Conservation (phyloP, 208 protist species). For the Spironucleus salmonicida region DNA sequence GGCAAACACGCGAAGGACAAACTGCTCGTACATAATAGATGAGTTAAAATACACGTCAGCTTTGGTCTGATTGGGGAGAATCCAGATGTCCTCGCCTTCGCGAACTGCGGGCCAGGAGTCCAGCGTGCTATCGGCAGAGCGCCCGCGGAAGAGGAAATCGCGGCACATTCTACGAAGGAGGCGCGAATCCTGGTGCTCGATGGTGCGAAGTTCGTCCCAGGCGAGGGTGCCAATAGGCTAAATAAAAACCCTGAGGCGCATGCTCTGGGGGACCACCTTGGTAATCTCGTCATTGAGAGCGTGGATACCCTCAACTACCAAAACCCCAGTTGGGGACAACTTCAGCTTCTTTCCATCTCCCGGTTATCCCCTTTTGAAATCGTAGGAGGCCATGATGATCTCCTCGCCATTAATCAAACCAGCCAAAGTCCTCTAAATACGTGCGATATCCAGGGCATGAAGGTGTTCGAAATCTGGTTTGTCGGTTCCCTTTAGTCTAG, state of each 20-base stretch:
- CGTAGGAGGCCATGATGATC: conserved; percentile 34
- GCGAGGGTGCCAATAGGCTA: conserved; percentile 28
- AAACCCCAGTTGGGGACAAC: conserved; percentile 32
- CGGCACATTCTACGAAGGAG: conserved; percentile 41
- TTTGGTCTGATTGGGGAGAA: conserved; percentile 39
- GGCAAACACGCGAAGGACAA: conserved; percentile 36
- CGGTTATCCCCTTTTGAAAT: conserved; percentile 36
- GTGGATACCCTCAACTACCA: conserved; percentile 47
- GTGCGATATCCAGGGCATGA: conserved; percentile 37
- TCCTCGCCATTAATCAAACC: conserved; percentile 33
- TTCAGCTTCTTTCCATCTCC: conserved; percentile 25
- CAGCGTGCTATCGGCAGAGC: conserved; percentile 35
- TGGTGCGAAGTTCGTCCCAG: conserved; percentile 39
- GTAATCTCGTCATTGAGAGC: conserved; percentile 44
- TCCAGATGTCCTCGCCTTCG: conserved; percentile 41
- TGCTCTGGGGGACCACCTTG: conserved; percentile 23
- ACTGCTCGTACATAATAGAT: conserved; percentile 39
- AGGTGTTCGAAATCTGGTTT: conserved; percentile 43
- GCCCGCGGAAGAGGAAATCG: conserved; percentile 42
- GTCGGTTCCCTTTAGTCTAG: conserved; percentile 19
- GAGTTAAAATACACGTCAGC: conserved; percentile 42
- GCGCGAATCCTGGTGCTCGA: conserved; percentile 32
- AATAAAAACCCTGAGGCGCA: conserved; percentile 46
- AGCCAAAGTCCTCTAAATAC: conserved; percentile 27
- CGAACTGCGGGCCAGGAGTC: conserved; percentile 34